Percentiles rank a stretch among this genome's conserved stretches.
Evolutionary conservation across 768 basidiomycete species (phyloP).

Genomic region (Calocera cornea): DNA sequence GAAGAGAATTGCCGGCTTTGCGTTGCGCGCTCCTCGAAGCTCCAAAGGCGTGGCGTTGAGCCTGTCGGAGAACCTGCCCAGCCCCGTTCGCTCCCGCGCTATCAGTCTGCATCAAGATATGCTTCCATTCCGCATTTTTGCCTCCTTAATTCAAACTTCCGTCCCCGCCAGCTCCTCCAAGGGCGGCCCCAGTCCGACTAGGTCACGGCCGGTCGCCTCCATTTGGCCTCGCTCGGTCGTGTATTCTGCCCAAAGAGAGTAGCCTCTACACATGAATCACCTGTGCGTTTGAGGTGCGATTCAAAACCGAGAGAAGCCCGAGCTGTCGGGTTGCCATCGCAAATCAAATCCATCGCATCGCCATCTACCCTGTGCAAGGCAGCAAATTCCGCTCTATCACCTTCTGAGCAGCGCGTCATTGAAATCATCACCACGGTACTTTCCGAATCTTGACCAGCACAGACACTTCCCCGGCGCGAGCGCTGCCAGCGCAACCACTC

Average conservation of each 20-base stretch:
- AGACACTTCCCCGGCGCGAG: neutral
- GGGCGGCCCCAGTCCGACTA: too few species aligned
- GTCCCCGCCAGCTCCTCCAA: neutral
- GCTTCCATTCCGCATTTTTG: neutral
- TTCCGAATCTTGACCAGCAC: neutral
- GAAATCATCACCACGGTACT: neutral
- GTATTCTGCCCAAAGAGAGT: too few species aligned
- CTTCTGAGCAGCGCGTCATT: neutral
- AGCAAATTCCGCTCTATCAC: neutral
- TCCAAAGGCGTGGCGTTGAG: neutral
- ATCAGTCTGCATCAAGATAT: neutral
- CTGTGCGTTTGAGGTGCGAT: too few species aligned
- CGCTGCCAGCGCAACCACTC: neutral
- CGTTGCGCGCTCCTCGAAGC: too few species aligned
- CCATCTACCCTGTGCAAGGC: neutral
- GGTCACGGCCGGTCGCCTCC: too few species aligned
- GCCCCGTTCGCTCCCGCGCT: neutral
- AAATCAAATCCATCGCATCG: neutral
- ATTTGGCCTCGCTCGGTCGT: too few species aligned
- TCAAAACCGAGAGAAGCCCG: too few species aligned
- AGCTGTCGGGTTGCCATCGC: too few species aligned
- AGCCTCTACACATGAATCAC: too few species aligned
- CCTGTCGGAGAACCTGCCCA: neutral
- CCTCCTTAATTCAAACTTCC: neutral
- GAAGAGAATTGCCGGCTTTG: too few species aligned